Evolutionary conservation across 768 basidiomycete genomes (phyloP), one percentile per base, ranked within the genome.

Genomic region (Tephrocybe sp.): DNA sequence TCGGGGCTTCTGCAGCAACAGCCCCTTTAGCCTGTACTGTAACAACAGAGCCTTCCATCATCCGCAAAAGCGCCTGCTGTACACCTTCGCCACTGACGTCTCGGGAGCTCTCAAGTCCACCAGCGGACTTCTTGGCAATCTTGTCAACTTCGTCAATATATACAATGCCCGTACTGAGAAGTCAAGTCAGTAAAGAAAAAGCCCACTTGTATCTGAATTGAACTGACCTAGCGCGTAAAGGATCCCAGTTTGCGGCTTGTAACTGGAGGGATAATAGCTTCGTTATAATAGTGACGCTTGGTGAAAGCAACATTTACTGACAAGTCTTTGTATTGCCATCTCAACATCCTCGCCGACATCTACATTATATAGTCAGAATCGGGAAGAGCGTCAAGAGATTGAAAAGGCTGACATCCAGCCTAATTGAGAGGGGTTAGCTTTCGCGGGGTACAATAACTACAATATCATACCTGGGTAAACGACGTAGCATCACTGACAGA

Each of bases 311-410:
- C 41, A 34, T 2, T 41, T 30, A 60, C 75, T 65, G 56, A 87
- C 90, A 60, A 97, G 70, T 50, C 95, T 78, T 50, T 92, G 85
- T 21, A 97, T 81, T 37, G 89, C 86, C 75, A 87, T 87, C 53
- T 98, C 95, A 7, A 97, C 94, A 62, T 98, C 95, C 61, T 97
- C 95, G 56, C 94, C 94, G 39, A 98, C 91, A 69, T 97, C 90
- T 93, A 56, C 13, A 23, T 42, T 37, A 43, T 39, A n/a, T n/a
- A 43, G 46, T 56, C 33, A 57, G 56, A 23, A 27, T 39, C 33
- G 18, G 9, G 19, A n/a, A 15, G 10, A 16, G 30, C 29, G 18
- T 12, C 19, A 13, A 15, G 10, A 16, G 13, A n/a, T 34, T 10
- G 15, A 15, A n/a, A 34, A 34, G 33, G 75, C 84, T 64, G 40